Evolutionary conservation across 108 stramenopile species (phyloP).

Genomic region (Aurantiochytrium sp.): DNA sequence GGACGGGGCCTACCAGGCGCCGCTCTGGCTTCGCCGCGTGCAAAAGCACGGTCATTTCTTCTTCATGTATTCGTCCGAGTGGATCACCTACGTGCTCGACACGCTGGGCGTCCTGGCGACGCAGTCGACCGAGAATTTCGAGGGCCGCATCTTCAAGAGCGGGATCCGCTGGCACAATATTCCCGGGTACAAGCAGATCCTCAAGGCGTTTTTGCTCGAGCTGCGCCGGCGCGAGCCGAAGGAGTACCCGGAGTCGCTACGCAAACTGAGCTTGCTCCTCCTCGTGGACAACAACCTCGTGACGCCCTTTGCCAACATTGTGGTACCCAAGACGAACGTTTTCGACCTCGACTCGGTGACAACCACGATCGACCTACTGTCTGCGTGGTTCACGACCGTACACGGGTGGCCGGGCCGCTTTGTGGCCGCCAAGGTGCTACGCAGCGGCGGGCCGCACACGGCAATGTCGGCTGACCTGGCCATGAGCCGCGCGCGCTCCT

Average conservation of each 20-base stretch:
- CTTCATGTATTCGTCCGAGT: background rate
- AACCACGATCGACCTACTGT: background rate
- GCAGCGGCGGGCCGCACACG: background rate
- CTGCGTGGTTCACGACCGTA: background rate
- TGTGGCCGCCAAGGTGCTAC: background rate
- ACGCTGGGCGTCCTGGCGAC: constrained; percentile 15
- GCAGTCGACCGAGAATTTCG: constrained; percentile 18
- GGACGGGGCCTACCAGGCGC: background rate
- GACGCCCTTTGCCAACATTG: background rate
- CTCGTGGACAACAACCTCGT: background rate
- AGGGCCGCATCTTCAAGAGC: constrained; percentile 3
- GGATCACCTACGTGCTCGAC: constrained; percentile 18
- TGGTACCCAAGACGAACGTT: constrained; percentile 8
- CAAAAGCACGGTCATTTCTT: constrained; percentile 30
- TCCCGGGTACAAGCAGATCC: constrained; percentile 10
- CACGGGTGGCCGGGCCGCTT: constrained; percentile 23
- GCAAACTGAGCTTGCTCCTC: background rate
- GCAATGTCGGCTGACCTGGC: background rate
- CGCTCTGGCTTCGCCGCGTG: constrained; percentile 22
- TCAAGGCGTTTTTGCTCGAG: constrained; percentile 24
- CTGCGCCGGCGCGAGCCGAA: constrained; percentile 1
- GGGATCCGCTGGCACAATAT: constrained; percentile 27
- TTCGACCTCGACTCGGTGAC: background rate
- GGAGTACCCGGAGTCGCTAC: background rate
- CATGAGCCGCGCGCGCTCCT: background rate